Conservation (phyloP, 2,329 filamentous ascomycete species). For the Didymella exigua region DNA sequence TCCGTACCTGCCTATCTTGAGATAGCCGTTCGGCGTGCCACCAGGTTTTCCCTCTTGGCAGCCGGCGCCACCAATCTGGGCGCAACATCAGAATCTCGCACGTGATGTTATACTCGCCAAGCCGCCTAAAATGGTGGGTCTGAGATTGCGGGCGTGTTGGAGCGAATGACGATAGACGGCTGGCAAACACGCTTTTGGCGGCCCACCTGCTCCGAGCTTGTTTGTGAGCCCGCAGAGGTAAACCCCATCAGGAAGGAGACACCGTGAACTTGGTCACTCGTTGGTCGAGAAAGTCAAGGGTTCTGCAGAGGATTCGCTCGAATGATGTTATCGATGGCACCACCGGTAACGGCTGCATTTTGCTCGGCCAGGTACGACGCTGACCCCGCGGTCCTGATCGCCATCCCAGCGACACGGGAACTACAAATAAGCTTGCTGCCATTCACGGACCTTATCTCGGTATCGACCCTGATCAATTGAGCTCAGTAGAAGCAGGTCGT, state of each 20-base stretch:
- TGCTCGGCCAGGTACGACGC: constrained; percentile 21
- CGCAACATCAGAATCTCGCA: constrained; percentile 9
- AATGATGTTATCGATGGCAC: constrained; percentile 29
- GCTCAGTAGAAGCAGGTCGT: constrained; percentile 33
- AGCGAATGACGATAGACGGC: constrained; percentile 26
- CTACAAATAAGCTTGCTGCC: constrained; percentile 35
- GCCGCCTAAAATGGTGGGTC: constrained; percentile 17
- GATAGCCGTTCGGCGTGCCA: constrained; percentile 11
- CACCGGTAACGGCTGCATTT: constrained; percentile 11
- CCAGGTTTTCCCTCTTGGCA: constrained; percentile 9
- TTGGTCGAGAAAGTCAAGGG: constrained; percentile 3
- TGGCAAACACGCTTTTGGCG: constrained; percentile 31
- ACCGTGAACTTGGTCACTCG: constrained; percentile 10
- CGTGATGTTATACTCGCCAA: constrained; percentile 24
- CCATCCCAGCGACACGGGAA: constrained; percentile 12
- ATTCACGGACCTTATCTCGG: constrained; percentile 19
- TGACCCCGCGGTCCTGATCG: constrained; percentile 19
- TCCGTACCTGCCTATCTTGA: constrained; percentile 14
- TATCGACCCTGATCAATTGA: constrained; percentile 36
- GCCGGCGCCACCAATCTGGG: constrained; percentile 21
- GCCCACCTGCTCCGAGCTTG: constrained; percentile 31
- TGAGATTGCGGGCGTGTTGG: constrained; percentile 18
- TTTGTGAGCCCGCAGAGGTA: constrained; percentile 26
- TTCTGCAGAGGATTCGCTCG: constrained; percentile 6
- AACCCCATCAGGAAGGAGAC: constrained; percentile 30